These are phyloP conservation scores for Sarocladium kiliense DNA, from an alignment of 2,329 filamentous ascomycete species.

Conservation along the genomic window DNA sequence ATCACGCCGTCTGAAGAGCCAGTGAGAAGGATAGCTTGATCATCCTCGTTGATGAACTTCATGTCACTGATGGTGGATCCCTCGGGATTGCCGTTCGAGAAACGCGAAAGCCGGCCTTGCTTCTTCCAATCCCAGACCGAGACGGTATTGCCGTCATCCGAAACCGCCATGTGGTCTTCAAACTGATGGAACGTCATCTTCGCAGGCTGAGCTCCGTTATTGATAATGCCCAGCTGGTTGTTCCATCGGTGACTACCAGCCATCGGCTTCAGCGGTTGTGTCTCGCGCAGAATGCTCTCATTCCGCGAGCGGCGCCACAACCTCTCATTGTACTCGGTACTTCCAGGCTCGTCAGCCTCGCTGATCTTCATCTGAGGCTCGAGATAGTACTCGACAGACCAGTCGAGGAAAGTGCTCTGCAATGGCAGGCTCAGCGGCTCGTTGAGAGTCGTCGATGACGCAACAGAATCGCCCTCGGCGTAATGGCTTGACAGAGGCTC, in stretches of 20 bases:
- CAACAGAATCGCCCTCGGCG: conserved; percentile 52
- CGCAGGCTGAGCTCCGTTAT: conserved; percentile 82
- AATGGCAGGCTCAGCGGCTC: conserved; percentile 54
- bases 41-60: conserved; percentile 97
- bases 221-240: conserved; percentile 73
- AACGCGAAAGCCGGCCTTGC: conserved; percentile 69
- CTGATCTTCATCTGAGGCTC: conserved; percentile 97
- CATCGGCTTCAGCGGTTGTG: conserved; percentile 86
- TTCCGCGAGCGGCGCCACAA: conserved; percentile 91
- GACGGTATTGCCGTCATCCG: conserved; percentile 87
- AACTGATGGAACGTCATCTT: conserved; percentile 98
- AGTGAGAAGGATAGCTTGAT: conserved; percentile 89
- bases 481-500: conserved; percentile 78
- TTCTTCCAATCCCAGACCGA: conserved; percentile 91
- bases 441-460: conserved; percentile 40
- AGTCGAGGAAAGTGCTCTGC: conserved; percentile 80
- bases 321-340: conserved; percentile 91
- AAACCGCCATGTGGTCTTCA: conserved; percentile 89
- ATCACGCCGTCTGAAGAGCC: conserved; percentile 94
- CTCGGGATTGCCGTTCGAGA: conserved; percentile 89
- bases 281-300: conserved; percentile 85
- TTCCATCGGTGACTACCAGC: conserved; percentile 86
- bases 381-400: conserved; percentile 96
- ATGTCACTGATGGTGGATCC: conserved; percentile 92
- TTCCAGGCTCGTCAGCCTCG: conserved; percentile 93